Evolutionary conservation across 2,329 filamentous ascomycete genomes (phyloP).

Genomic region (Cordyceps javanica): DNA sequence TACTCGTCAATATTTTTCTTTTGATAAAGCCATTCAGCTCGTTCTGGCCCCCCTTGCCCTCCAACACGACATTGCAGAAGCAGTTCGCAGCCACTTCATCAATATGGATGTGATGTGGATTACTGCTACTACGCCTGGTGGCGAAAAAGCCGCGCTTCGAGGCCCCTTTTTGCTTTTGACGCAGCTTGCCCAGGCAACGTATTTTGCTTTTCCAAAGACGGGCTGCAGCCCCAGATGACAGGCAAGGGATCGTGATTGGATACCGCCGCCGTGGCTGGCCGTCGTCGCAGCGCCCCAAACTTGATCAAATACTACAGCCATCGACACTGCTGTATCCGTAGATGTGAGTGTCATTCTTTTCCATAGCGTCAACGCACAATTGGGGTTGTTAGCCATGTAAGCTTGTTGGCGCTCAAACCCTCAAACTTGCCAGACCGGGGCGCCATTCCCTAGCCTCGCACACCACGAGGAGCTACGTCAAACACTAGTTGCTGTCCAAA

Average conservation of each 20-base stretch:
- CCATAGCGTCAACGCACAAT: background rate
- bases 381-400: background rate
- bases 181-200: background rate
- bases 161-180: slow-evolving; percentile 4
- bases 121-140: background rate
- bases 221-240: background rate
- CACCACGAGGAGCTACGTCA: background rate
- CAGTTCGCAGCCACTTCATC: no score
- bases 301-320: background rate
- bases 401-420: no score
- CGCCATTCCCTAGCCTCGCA: background rate
- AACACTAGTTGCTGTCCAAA: slow-evolving; percentile 1
- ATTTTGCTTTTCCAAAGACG: background rate
- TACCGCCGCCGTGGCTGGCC: background rate
- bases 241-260: background rate
- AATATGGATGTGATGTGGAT: no score
- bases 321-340: no score
- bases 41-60: background rate
- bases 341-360: background rate
- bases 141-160: slow-evolving; percentile 1
- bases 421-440: background rate
- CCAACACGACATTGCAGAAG: no score
- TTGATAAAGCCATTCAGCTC: no score
- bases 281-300: background rate
- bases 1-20: no score